Conservation (phyloP, 2,329 filamentous ascomycete species). For the Catunica adiposa region DNA sequence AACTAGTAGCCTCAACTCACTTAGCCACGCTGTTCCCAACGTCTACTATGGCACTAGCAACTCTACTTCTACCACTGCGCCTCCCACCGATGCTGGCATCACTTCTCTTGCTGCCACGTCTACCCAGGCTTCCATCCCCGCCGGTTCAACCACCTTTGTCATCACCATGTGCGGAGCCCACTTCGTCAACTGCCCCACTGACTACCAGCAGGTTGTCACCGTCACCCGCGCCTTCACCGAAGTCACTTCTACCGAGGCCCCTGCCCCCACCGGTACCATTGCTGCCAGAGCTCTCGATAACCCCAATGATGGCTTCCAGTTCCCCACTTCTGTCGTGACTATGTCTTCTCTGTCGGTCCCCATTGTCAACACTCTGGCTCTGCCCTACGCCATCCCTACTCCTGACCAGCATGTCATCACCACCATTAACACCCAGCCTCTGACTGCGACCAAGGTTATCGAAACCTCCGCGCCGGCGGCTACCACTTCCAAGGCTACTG, state of each 20-base stretch:
- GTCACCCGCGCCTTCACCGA: slow-evolving; percentile 14
- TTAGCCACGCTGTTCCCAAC: not conserved
- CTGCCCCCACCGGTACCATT: not conserved
- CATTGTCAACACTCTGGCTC: slow-evolving; percentile 10
- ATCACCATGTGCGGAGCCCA: slow-evolving; percentile 24
- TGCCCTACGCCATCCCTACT: not conserved
- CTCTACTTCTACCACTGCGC: not conserved
- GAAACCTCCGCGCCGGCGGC: not conserved
- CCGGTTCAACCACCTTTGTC: slow-evolving; percentile 18
- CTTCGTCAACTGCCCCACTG: slow-evolving; percentile 25
- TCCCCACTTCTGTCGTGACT: slow-evolving; percentile 7
- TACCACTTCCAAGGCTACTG: slow-evolving; percentile 2
- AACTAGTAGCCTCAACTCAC: not conserved
- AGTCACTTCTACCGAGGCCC: not conserved
- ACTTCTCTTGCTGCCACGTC: not conserved
- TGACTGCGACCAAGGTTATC: not conserved
- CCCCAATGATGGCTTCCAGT: slow-evolving; percentile 2
- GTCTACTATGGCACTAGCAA: not conserved
- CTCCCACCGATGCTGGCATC: not conserved
- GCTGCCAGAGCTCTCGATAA: not conserved
- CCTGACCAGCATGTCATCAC: not conserved
- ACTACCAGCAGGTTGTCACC: slow-evolving; percentile 22
- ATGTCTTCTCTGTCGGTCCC: slow-evolving; percentile 5
- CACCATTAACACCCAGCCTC: not conserved
- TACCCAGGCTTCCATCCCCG: slow-evolving; percentile 17